Base-by-base conservation (phyloP, 805 yeast genomes). In the Yamadazyma scolyti region DNA sequence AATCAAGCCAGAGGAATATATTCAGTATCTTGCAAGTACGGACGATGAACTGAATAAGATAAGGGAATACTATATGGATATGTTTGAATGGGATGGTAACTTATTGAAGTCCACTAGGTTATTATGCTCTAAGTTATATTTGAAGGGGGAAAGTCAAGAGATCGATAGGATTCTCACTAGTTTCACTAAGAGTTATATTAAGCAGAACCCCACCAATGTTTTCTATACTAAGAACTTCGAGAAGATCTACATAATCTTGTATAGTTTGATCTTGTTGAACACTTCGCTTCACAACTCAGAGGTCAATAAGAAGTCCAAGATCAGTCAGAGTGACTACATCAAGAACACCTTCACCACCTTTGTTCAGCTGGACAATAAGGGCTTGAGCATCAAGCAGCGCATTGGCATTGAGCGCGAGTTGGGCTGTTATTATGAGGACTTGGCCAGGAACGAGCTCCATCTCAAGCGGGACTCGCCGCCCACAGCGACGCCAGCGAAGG, bases 121-220 rank as follows among this genome's bases (percentile, higher is more conserved):
- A 26, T 59, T 86, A 19, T 85, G 94, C 43, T 68, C 71, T 22
- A 73, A 68, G 42, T 50, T 86, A n/a, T 82, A 80, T 55, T 68
- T 87, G 46, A 76, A 77, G 47, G 95, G 90, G 5, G 95, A 87
- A 56, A 77, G 93, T 3, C 89, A 82, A 46, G 82, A 81, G 46
- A 77, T 86, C 31, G 93, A 85, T 54, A 69, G 84, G 28, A 71
- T 86, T 18, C 59, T 87, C 34, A 79, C 82, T 25, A 68, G 79
- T 3, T 79, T 84, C 48, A 73, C 93, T 12, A 63, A 65, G 31
- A 71, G 79, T 31, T 86, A 89, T 79, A 59, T 65, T 14, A 52
- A 52, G 17, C 71, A 54, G 60, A 75, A 62, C 58, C 72, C 67
- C 13, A 58, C 45, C 33, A 70, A 66, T 50, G 67, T 65, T 25